Conservation (phyloP, 768 basidiomycete genomes). For the Grammothele lineata region DNA sequence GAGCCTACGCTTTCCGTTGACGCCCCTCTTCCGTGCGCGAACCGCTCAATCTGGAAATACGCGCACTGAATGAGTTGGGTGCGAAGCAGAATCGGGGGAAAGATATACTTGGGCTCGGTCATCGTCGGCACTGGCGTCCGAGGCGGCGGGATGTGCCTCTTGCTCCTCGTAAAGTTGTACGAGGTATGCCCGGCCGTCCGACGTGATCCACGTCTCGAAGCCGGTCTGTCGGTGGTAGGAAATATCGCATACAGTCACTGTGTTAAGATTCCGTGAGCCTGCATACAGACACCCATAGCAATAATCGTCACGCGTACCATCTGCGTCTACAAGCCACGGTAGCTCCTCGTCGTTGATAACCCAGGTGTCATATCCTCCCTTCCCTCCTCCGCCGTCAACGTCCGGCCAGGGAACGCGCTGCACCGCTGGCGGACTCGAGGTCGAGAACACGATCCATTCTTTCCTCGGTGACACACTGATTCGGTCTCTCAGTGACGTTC, state of each 20-base stretch:
- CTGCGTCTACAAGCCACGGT: slow-evolving; percentile 69
- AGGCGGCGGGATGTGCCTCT: slow-evolving; percentile 17
- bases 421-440: slow-evolving; percentile 65
- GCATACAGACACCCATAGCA: too few relatives aligned
- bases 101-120: slow-evolving; percentile 10
- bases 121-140: slow-evolving; percentile 15
- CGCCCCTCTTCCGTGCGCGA: slow-evolving; percentile 9
- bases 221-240: slow-evolving; percentile 51
- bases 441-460: slow-evolving; percentile 69
- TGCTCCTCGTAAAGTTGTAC: slow-evolving; percentile 54
- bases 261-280: too few relatives aligned
- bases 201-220: slow-evolving; percentile 80
- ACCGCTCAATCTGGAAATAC: slow-evolving; percentile 5
- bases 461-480: slow-evolving; percentile 71
- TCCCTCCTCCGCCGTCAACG: slow-evolving; percentile 37
- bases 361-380: slow-evolving; percentile 64
- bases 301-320: slow-evolving; percentile 63
- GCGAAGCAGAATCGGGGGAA: background rate
- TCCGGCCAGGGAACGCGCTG: slow-evolving; percentile 85
- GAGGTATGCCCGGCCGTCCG: slow-evolving; percentile 79
- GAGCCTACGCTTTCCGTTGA: slow-evolving; percentile 10
- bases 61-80: too few relatives aligned
- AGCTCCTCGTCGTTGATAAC: slow-evolving; percentile 59
- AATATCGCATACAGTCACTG: slow-evolving; percentile 70
- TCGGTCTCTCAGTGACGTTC: too few relatives aligned